These are phyloP conservation scores for Aspergillus cristatus DNA, from an alignment of 495 filamentous ascomycete genomes.

Conservation along the genomic window DNA sequence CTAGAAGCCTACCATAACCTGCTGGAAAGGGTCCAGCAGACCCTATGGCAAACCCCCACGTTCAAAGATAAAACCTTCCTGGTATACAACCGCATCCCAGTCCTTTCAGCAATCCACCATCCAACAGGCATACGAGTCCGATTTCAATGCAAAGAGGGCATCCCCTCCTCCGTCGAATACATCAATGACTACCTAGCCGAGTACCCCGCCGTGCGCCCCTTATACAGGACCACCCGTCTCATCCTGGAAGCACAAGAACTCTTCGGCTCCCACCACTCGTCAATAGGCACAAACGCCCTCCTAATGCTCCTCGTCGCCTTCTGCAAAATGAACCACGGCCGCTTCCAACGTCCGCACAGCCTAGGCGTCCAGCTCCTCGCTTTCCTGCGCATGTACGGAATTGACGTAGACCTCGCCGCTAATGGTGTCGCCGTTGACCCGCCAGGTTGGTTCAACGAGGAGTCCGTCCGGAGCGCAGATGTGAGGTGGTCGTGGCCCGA, in stretches of 20 bases:
- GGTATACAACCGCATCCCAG: constrained; percentile 11
- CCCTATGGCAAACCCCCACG: constrained; percentile 8
- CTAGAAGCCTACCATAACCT: constrained; percentile 12
- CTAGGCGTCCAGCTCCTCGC: constrained; percentile 35
- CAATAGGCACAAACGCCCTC: constrained; percentile 41
- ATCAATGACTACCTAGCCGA: constrained; percentile 38
- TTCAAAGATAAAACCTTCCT: constrained; percentile 9
- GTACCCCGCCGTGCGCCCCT: constrained; percentile 36
- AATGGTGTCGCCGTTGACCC: constrained; percentile 45
- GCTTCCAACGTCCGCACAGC: constrained; percentile 16
- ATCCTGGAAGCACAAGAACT: constrained; percentile 41
- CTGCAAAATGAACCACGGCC: constrained; percentile 32
- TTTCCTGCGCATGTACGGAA: constrained; percentile 43
- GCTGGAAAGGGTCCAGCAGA: constrained; percentile 13
- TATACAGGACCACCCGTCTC: constrained; percentile 40
- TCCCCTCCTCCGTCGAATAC: constrained; percentile 25
- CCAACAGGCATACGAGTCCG: constrained; percentile 40
- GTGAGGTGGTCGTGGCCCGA: neutral
- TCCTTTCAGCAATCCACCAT: constrained; percentile 27
- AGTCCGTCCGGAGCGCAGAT: constrained; percentile 9
- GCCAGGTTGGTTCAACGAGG: constrained; percentile 27
- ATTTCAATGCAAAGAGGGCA: constrained; percentile 30
- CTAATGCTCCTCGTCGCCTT: constrained; percentile 49
- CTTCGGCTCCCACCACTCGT: constrained; percentile 31
- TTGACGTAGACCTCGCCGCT: constrained; percentile 30